Evolutionary conservation across 1,284 basidiomycete species (phyloP).

Genomic region (Fereydounia khargensis): DNA sequence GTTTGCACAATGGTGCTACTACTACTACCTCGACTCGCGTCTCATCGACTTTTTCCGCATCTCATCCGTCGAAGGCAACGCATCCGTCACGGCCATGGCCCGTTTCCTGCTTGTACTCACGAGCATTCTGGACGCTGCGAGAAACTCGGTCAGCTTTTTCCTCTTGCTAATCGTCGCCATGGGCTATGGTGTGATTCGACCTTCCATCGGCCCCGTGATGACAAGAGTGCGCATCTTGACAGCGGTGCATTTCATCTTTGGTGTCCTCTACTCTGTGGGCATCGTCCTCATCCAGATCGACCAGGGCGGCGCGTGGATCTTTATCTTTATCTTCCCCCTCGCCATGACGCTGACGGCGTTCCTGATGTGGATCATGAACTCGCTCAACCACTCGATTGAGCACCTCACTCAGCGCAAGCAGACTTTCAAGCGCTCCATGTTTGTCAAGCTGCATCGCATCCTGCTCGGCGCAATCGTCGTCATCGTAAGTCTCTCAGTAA

Average conservation of each 20-base stretch:
- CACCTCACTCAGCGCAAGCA: slow-evolving; percentile 49
- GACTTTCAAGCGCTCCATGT: slow-evolving; percentile 56
- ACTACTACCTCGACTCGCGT: slow-evolving; percentile 46
- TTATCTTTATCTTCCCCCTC: slow-evolving; percentile 74
- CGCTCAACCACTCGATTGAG: slow-evolving; percentile 48
- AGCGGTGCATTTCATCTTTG: slow-evolving; percentile 85
- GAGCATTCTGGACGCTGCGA: slow-evolving; percentile 78
- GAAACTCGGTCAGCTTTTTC: slow-evolving; percentile 93
- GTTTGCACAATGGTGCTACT: slow-evolving; percentile 64
- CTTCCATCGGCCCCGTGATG: slow-evolving; percentile 76
- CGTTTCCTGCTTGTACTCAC: slow-evolving; percentile 47
- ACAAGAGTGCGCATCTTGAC: slow-evolving; percentile 73
- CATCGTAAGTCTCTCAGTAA: slow-evolving; percentile 65
- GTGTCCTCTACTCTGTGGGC: slow-evolving; percentile 65
- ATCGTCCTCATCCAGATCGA: slow-evolving; percentile 71
- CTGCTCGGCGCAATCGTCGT: slow-evolving; percentile 79
- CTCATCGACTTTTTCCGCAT: slow-evolving; percentile 49
- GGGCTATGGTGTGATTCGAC: slow-evolving; percentile 61
- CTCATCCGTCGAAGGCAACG: slow-evolving; percentile 19
- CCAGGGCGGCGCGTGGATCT: slow-evolving; percentile 56
- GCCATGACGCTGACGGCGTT: slow-evolving; percentile 91
- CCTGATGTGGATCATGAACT: slow-evolving; percentile 74
- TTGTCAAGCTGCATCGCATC: slow-evolving; percentile 73
- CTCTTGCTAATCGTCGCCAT: slow-evolving; percentile 78
- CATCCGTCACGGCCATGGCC: slow-evolving; percentile 36